phyloP scores from a whole-genome alignment of 1,284 basidiomycete genomes.

The Malassezia dermatis region DNA sequence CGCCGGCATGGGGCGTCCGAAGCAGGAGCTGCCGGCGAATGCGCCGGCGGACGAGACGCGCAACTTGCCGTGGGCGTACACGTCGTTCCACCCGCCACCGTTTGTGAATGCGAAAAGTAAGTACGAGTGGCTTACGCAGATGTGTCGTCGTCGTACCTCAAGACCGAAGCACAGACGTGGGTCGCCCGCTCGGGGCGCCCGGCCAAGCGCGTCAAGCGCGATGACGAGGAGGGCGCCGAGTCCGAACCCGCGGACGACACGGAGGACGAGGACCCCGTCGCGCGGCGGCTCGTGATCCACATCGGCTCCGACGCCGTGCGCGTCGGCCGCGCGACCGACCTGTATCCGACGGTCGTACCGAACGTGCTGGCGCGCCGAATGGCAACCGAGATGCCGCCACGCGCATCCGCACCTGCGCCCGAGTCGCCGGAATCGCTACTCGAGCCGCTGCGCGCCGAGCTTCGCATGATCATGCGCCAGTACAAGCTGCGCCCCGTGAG shows the following conservation, averaged over 20 bases:
- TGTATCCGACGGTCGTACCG: slow-evolving; percentile 63
- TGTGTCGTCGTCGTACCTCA: slow-evolving; percentile 41
- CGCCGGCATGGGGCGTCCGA: slow-evolving; percentile 12
- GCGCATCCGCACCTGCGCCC: background rate
- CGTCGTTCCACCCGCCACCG: slow-evolving; percentile 37
- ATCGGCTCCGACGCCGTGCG: slow-evolving; percentile 78
- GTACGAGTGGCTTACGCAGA: slow-evolving; percentile 18
- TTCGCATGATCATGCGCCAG: slow-evolving; percentile 45
- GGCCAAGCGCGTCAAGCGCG: slow-evolving; percentile 9
- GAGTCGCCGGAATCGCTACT: slow-evolving; percentile 19
- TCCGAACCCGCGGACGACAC: slow-evolving; percentile 14
- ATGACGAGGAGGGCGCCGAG: slow-evolving; percentile 20
- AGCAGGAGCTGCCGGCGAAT: slow-evolving; percentile 33
- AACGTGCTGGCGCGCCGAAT: slow-evolving; percentile 60
- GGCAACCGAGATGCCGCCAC: background rate
- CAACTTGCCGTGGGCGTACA: slow-evolving; percentile 33
- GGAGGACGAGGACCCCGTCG: slow-evolving; percentile 18
- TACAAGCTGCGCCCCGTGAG: slow-evolving; percentile 42
- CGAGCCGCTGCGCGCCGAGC: slow-evolving; percentile 38
- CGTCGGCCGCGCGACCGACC: slow-evolving; percentile 81
- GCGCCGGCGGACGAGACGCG: slow-evolving; percentile 30
- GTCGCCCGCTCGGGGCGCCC: slow-evolving; percentile 22
- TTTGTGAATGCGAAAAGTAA: slow-evolving; percentile 42
- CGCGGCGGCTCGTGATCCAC: slow-evolving; percentile 67
- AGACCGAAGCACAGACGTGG: slow-evolving; percentile 45